These are phyloP conservation scores for Neurospora cerealis DNA, from an alignment of 495 filamentous ascomycete species.

Conservation along the genomic window DNA sequence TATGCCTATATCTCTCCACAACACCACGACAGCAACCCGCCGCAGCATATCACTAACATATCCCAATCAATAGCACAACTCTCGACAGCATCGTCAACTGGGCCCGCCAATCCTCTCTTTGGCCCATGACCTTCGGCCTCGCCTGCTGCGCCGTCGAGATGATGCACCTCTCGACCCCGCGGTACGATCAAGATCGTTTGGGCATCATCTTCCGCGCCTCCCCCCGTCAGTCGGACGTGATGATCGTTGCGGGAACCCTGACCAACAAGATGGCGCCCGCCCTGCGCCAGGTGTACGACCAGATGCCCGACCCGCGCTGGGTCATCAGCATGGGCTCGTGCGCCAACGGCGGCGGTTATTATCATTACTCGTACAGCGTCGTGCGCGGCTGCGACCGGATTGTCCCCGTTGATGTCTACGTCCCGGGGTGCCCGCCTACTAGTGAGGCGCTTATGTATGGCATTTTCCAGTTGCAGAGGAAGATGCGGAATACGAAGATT, in stretches of 20 bases:
- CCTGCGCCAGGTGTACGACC: constrained; percentile 90
- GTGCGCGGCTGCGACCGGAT: constrained; percentile 81
- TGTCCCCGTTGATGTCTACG: constrained; percentile 87
- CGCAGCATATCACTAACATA: constrained; percentile 1
- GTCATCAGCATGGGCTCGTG: constrained; percentile 87
- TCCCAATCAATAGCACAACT: constrained; percentile 52
- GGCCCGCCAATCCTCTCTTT: constrained; percentile 86
- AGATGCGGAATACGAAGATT: constrained; percentile 73
- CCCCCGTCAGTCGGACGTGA: constrained; percentile 90
- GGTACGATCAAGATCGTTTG: constrained; percentile 91
- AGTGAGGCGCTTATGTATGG: constrained; percentile 83
- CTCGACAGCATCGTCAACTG: constrained; percentile 90
- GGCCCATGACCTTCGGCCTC: constrained; percentile 97
- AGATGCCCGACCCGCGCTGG: constrained; percentile 95
- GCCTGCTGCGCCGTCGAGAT: constrained; percentile 96
- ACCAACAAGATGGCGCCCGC: constrained; percentile 99
- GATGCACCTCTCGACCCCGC: constrained; percentile 95
- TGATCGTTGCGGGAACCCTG: constrained; percentile 93
- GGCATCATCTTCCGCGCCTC: constrained; percentile 97
- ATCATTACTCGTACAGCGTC: constrained; percentile 88
- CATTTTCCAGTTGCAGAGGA: constrained; percentile 78
- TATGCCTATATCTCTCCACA: background rate
- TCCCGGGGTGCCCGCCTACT: constrained; percentile 86
- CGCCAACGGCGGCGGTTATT: constrained; percentile 89
- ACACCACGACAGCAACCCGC: background rate